Evolutionary conservation across 192 early-diverging fungal species (phyloP), one percentile per base, ranked within the genome.

Genomic region (Podila horticola): DNA sequence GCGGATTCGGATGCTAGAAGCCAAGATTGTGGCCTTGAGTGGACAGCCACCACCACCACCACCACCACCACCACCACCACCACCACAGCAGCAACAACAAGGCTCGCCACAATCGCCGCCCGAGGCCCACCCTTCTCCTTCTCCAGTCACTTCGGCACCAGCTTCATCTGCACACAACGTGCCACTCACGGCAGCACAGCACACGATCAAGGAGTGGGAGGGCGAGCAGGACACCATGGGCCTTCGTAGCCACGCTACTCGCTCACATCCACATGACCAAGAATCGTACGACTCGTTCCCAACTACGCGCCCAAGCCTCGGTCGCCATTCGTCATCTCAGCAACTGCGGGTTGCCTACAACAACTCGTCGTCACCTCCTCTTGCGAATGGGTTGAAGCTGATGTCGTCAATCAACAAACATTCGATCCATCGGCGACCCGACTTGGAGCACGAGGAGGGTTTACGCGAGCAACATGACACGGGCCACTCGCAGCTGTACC

Each of bases 1-100:
- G 2, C 58, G 67, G 10, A 81, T 73, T 38, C 61, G 62, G 15
- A 69, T 64, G 31, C 36, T 79, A 12, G 75, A 79, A 30, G 31
- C 28, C 20, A 30, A 36, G 28, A 30, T 69, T n/a, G 58, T 36
- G 3, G 1, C 29, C 34, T n/a, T 41, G 0, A 30, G 29, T 20
- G 30, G 30, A 11, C 52, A 50, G 20, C 52, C 66, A 4, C 52
- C 52, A 22, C 52, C 52, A 12, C 66, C 51, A 15, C 34, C 34
- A 7, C 52, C 52, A 12, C 66, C 51, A 15, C 34, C 34, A 7
- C 52, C 66, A 4, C 52, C 52, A 22, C 52, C 52, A 12, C 66
- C 51, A 15, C 34, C 34, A 7, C n/a, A n/a, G n/a, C n/a, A n/a
- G n/a, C 34, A 36, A 36, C 66, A 57, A 29, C 66, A 67, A 34